Conservation (phyloP, 441 rosid species). For the Biscutella laevigata region DNA sequence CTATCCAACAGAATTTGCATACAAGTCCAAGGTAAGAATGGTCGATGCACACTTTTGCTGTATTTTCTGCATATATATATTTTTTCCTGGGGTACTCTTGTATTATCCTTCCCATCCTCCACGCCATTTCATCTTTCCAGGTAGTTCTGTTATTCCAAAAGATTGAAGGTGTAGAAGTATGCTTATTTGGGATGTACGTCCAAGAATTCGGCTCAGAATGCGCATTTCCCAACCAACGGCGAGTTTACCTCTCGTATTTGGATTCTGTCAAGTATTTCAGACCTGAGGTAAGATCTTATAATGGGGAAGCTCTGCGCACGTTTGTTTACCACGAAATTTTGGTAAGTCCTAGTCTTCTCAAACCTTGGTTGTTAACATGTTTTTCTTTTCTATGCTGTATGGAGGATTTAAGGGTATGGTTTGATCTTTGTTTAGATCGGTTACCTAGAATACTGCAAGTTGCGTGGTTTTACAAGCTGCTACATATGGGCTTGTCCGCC, state of each 20-base stretch:
- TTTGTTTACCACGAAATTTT: constrained; percentile 96
- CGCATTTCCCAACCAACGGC: constrained; percentile 78
- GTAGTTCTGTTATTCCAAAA: constrained; percentile 92
- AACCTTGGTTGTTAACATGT: constrained; percentile 7
- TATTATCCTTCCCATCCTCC: no score
- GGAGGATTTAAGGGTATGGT: constrained; percentile 1
- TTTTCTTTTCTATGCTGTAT: not conserved
- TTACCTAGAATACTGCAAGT: constrained; percentile 97
- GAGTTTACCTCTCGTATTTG: constrained; percentile 91
- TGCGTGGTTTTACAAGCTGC: constrained; percentile 98
- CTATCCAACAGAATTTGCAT: constrained; percentile 88
- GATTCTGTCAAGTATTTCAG: constrained; percentile 97
- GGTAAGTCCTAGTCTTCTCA: constrained; percentile 40
- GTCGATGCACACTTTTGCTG: constrained; percentile 1
- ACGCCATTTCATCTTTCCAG: constrained; percentile 42
- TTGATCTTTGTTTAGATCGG: constrained; percentile 58
- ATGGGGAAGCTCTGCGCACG: constrained; percentile 97
- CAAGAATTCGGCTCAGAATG: constrained; percentile 97
- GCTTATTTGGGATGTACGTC: constrained; percentile 98
- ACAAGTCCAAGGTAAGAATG: constrained; percentile 78
- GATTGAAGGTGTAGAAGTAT: constrained; percentile 99
- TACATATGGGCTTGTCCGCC: constrained; percentile 99
- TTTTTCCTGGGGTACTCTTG: no score
- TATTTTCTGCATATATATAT: constrained; percentile 1
- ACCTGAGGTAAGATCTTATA: constrained; percentile 86